phyloP scores from a whole-genome alignment of 2,329 filamentous ascomycete species.

The Macrophomina tecta region DNA sequence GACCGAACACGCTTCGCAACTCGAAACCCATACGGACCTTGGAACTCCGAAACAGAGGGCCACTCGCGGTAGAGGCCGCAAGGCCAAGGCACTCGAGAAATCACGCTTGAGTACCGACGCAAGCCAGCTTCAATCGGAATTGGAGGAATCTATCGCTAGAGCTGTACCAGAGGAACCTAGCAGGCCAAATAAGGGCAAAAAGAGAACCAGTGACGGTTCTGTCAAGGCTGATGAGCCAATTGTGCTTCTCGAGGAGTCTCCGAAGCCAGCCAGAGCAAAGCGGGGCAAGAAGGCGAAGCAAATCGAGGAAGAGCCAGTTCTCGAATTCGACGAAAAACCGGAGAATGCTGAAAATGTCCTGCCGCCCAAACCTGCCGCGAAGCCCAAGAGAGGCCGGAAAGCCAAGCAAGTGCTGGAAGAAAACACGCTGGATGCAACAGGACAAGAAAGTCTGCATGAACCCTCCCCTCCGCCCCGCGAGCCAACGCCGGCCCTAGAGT shows the following conservation, averaged over 20 bases:
- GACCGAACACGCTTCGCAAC: conserved; percentile 2
- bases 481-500: background rate
- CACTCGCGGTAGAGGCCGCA: conserved; percentile 13
- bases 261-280: conserved; percentile 29
- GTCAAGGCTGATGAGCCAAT: conserved; percentile 35
- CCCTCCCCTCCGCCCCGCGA: conserved; percentile 1
- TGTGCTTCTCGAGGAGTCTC: conserved; percentile 29
- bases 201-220: conserved; percentile 47
- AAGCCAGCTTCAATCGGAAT: conserved; percentile 37
- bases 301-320: conserved; percentile 23
- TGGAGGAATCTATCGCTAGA: conserved; percentile 31
- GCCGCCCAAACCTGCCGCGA: conserved; percentile 30
- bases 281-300: conserved; percentile 30
- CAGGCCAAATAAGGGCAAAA: conserved; percentile 39
- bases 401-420: conserved; percentile 30
- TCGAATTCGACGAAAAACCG: background rate
- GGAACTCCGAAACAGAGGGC: conserved; percentile 7
- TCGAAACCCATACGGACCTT: background rate
- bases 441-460: background rate
- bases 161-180: conserved; percentile 27
- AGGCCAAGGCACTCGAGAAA: conserved; percentile 10
- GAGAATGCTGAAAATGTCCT: background rate
- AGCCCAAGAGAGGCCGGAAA: conserved; percentile 32
- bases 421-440: conserved; percentile 7
- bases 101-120: conserved; percentile 30